A percentile compares a stretch with the other conserved stretches of the same genome.
phyloP scores from a whole-genome alignment of 768 basidiomycete genomes.

The Amanita phalloides region DNA sequence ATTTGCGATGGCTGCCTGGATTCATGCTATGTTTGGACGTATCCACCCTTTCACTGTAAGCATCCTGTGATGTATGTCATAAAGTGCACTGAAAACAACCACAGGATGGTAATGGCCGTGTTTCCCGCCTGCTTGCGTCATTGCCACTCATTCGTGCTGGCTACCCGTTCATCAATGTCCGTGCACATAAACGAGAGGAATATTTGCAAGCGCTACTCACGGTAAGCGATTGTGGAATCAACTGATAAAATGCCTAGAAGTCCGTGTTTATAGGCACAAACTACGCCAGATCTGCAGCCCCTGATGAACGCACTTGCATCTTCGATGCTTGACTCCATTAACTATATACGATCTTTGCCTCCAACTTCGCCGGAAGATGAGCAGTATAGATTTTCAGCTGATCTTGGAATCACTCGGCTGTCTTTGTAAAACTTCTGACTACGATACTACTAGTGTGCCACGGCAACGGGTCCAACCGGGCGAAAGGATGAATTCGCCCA shows the following conservation, averaged over 20 bases:
- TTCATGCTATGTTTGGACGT: background rate
- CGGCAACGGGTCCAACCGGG: background rate
- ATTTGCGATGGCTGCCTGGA: background rate
- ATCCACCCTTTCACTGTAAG: slow-evolving; percentile 1
- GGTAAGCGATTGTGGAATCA: background rate
- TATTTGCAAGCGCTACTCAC: background rate
- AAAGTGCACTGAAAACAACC: background rate
- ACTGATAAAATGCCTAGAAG: background rate
- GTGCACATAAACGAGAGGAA: background rate
- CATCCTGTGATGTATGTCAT: background rate
- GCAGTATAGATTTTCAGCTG: background rate
- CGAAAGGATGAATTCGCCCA: background rate
- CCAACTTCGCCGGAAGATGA: background rate
- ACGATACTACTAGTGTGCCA: background rate
- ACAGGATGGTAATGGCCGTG: background rate
- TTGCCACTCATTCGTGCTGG: background rate
- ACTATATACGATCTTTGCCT: slow-evolving; percentile 1
- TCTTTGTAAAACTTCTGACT: background rate
- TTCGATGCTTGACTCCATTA: background rate
- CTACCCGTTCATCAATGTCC: background rate
- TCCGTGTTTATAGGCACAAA: background rate
- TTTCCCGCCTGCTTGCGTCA: background rate
- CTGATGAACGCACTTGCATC: background rate
- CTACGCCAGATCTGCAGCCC: background rate
- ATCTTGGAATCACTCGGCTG: background rate